phyloP scores from a whole-genome alignment of 2,329 filamentous ascomycete species.

The Nothomitra cinnamomea region DNA sequence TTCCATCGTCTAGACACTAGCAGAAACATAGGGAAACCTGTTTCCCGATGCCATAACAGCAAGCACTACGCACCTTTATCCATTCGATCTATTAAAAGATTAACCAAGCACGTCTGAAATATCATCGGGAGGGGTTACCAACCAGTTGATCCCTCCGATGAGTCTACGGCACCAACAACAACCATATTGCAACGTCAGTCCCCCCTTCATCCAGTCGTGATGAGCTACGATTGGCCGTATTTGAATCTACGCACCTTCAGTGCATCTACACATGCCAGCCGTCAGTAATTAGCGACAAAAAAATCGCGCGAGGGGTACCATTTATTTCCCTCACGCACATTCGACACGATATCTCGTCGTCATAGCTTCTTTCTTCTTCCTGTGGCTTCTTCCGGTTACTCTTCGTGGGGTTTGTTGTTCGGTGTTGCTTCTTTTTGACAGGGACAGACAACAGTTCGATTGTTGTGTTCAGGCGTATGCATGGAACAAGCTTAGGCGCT shows the following conservation, averaged over 20 bases:
- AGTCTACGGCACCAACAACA: constrained; percentile 40
- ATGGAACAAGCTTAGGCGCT: too few relatives aligned
- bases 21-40: too few relatives aligned
- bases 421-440: too few relatives aligned
- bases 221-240: neutral
- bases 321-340: constrained; percentile 33
- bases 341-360: constrained; percentile 53
- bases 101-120: neutral
- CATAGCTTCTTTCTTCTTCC: constrained; percentile 26
- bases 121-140: constrained; percentile 28
- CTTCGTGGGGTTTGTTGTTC: too few relatives aligned
- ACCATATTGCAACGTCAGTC: constrained; percentile 19
- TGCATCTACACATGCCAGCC: constrained; percentile 32
- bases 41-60: neutral
- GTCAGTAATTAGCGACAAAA: constrained; percentile 3
- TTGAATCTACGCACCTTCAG: constrained; percentile 34
- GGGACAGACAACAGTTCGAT: too few relatives aligned
- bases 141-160: constrained; percentile 85
- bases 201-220: too few relatives aligned
- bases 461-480: too few relatives aligned
- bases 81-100: constrained; percentile 48
- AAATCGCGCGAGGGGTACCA: neutral
- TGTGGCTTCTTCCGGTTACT: neutral
- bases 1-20: too few relatives aligned
- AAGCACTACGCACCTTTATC: constrained; percentile 49